Conservation (phyloP, 352 stramenopile species). For the Phytophthora fragariae region DNA sequence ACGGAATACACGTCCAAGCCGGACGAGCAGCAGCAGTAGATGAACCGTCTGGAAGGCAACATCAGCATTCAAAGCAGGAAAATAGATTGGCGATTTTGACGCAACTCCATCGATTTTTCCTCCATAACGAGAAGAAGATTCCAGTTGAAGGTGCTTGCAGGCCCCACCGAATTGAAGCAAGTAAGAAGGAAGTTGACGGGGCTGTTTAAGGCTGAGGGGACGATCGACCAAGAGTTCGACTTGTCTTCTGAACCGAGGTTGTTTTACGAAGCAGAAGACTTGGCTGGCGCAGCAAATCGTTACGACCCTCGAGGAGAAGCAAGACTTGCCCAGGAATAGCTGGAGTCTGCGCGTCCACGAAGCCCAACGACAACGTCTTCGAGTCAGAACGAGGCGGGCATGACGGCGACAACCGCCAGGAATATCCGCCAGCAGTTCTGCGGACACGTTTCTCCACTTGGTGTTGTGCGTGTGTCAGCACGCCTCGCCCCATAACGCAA, state of each 20-base stretch:
- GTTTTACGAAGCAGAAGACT: constrained; percentile 8
- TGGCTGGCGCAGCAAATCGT: constrained; percentile 16
- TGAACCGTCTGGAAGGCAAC: neutral
- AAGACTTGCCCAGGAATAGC: constrained; percentile 27
- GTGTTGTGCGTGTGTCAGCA: neutral
- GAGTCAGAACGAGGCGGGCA: constrained; percentile 28
- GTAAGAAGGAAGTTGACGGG: neutral
- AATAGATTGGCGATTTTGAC: neutral
- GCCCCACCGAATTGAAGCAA: neutral
- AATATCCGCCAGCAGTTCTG: constrained; percentile 28
- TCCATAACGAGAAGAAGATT: too few species aligned
- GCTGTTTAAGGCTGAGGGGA: neutral
- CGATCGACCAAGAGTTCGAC: neutral
- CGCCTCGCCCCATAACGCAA: constrained; percentile 18
- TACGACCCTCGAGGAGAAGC: constrained; percentile 1
- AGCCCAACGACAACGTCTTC: constrained; percentile 14
- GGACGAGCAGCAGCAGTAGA: constrained; percentile 7
- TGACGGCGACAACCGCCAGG: constrained; percentile 19
- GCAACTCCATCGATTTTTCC: neutral
- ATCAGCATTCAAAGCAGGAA: neutral
- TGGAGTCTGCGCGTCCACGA: neutral
- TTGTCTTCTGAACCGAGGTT: constrained; percentile 14
- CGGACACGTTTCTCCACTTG: neutral
- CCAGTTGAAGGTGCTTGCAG: too few species aligned
- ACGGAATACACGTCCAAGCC: constrained; percentile 42